Evolutionary conservation across 176 grass and related monocot species (phyloP).

Genomic region (Oryza punctata): DNA sequence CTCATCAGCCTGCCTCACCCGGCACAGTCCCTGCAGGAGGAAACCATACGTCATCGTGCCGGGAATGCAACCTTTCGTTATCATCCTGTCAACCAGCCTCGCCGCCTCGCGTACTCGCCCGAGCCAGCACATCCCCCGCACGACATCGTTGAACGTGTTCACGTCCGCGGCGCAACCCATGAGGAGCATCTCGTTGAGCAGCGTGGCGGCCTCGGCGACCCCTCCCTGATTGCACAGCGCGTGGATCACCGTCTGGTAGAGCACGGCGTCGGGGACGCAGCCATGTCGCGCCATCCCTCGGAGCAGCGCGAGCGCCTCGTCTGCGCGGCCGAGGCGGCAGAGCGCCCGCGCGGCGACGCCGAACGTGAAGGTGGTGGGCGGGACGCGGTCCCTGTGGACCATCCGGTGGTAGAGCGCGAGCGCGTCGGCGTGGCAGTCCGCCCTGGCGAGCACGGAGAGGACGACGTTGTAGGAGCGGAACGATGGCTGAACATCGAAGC

Average conservation of each 20-base stretch:
- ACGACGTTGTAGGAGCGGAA: conserved; percentile 77
- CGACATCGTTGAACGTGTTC: conserved; percentile 74
- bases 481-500: conserved; percentile 54
- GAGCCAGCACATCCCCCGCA: conserved; percentile 58
- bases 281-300: conserved; percentile 72
- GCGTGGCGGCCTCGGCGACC: conserved; percentile 56
- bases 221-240: conserved; percentile 49
- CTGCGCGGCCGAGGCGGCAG: conserved; percentile 59
- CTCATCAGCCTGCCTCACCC: conserved; percentile 53
- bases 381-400: conserved; percentile 55
- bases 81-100: conserved; percentile 81
- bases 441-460: conserved; percentile 55
- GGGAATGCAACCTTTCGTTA: conserved; percentile 56
- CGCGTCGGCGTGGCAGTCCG: conserved; percentile 57
- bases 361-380: conserved; percentile 83
- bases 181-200: conserved; percentile 89
- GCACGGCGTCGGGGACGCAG: conserved; percentile 67
- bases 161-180: conserved; percentile 70
- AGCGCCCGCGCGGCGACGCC: conserved; percentile 53
- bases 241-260: conserved; percentile 89
- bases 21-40: conserved; percentile 69
- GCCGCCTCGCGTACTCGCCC: conserved; percentile 54
- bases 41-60: conserved; percentile 67
- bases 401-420: conserved; percentile 60
- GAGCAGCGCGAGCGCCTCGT: conserved; percentile 64